Conservation (phyloP, 1,139 yeast genomes). For the Lodderomyces beijingensis region DNA sequence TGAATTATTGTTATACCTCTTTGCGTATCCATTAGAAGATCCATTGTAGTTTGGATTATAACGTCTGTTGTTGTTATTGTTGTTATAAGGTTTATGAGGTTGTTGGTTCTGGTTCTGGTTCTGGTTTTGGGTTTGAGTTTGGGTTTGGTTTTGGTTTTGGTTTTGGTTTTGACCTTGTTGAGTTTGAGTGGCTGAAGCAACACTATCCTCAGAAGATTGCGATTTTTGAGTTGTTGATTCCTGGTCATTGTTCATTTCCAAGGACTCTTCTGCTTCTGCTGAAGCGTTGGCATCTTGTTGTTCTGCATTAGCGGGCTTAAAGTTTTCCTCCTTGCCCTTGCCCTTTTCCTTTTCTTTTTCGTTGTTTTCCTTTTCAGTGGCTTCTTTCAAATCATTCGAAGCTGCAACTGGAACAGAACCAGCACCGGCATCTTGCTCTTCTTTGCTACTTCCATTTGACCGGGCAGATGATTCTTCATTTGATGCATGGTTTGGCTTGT, state of each 20-base stretch:
- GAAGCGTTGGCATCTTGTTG: slow-evolving; percentile 6
- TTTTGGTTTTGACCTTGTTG: slow-evolving; percentile 4
- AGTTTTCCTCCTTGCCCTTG: slow-evolving; percentile 1
- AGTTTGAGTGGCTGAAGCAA: slow-evolving; percentile 1
- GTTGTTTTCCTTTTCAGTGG: neutral
- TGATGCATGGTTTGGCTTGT: neutral
- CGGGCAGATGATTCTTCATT: neutral
- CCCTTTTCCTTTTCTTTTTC: no score
- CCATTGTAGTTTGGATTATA: slow-evolving; percentile 9
- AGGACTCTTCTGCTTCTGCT: neutral
- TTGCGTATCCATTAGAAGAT: slow-evolving; percentile 8
- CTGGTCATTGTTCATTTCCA: neutral
- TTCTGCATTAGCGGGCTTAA: no score
- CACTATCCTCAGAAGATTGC: slow-evolving; percentile 1
- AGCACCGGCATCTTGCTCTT: neutral
- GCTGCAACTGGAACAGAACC: neutral
- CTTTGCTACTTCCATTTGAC: neutral
- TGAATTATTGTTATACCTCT: slow-evolving; percentile 6
- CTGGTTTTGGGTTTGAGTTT: no score
- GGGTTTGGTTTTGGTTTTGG: no score
- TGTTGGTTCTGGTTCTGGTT: slow-evolving; percentile 16
- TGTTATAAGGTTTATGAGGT: slow-evolving; percentile 6
- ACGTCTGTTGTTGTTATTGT: slow-evolving; percentile 6
- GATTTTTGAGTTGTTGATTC: slow-evolving; percentile 1
- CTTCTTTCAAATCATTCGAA: neutral